Base-by-base conservation (phyloP, 352 stramenopile species). In the Pythium graminicola region DNA sequence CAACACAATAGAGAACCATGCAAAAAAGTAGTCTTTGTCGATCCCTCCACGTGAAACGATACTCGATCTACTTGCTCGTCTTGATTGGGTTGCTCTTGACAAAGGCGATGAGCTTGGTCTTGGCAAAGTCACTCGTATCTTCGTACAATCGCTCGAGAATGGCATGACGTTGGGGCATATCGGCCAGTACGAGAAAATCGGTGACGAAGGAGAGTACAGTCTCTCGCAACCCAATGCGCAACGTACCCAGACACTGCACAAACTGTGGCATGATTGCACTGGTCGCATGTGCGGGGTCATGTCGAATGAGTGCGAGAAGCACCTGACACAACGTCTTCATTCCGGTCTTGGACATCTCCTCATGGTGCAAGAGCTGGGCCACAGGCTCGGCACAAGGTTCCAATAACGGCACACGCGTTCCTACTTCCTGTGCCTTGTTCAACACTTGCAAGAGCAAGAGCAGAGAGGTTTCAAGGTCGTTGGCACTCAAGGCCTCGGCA, bases 51-150 rank as follows among this genome's bases (percentile, higher is more conserved):
- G 9, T 36, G 9, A 9, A 36, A 36, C 31, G 31, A 36, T 36
- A 9, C 31, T 33, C 46, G 19, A 6, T 53, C 26, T 60, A 44
- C 33, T 32, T 38, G 10, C 16, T 53, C 14, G 36, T 31, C 32
- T 84, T 85, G 61, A 85, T 89, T 16, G 79, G 62, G 7, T 67
- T 45, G 44, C 73, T 89, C 53, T 89, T 92, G 28, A 92, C 56
- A 57, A 85, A 87, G 22, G 75, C 56, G 4, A 76, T 53, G 26
- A 93, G 57, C 32, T 89, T 93, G 35, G 62, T 76, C 57, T 86
- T 89, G n/a, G 77, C 76, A 14, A 86, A 69, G 40, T 90, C 79
- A 41, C 81, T 88, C 14, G 73, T 45, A 39, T 93, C 79, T 41
- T 88, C 65, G 33, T 89, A 89, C 22, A 93, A 60, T 29, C 73